These are phyloP conservation scores for Colletotrichum noveboracense DNA, from an alignment of 2,329 filamentous ascomycete genomes.

Conservation along the genomic window DNA sequence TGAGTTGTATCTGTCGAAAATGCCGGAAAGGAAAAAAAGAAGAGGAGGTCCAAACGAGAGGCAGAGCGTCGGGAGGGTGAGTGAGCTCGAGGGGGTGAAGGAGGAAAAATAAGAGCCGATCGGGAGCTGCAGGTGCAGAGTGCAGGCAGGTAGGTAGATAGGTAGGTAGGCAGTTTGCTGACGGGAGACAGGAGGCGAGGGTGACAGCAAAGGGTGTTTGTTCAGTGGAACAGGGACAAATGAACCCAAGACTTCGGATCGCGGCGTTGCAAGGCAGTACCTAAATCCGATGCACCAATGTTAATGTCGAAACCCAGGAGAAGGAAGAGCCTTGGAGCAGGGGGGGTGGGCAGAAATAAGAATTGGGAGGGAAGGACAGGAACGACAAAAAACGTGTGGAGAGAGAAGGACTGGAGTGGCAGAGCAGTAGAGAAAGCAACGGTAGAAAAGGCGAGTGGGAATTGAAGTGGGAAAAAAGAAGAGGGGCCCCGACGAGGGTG, in stretches of 20 bases:
- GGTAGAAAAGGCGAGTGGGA: neutral
- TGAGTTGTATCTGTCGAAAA: neutral
- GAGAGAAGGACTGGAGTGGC: neutral
- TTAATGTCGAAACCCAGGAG: neutral
- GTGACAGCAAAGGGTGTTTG: neutral
- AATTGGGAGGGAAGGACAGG: slow-evolving; percentile 2
- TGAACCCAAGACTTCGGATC: slow-evolving; percentile 15
- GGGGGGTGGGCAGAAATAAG: neutral
- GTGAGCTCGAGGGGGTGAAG: slow-evolving; percentile 1
- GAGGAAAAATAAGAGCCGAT: neutral
- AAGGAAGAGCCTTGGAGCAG: neutral
- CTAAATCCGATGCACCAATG: slow-evolving; percentile 12
- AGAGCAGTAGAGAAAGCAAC: neutral
- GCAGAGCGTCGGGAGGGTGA: neutral
- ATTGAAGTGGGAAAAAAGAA: slow-evolving; percentile 2
- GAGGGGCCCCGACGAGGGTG: neutral
- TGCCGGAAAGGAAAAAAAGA: neutral
- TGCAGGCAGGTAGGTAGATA: neutral
- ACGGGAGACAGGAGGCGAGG: neutral
- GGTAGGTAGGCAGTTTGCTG: neutral
- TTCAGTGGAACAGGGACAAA: slow-evolving; percentile 1
- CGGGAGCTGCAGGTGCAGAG: neutral
- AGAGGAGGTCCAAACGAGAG: slow-evolving; percentile 2
- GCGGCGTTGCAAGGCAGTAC: neutral
- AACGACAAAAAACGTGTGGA: neutral